Base-by-base conservation (phyloP, 2,329 filamentous ascomycete species). In the Penicillium janthinellum region DNA sequence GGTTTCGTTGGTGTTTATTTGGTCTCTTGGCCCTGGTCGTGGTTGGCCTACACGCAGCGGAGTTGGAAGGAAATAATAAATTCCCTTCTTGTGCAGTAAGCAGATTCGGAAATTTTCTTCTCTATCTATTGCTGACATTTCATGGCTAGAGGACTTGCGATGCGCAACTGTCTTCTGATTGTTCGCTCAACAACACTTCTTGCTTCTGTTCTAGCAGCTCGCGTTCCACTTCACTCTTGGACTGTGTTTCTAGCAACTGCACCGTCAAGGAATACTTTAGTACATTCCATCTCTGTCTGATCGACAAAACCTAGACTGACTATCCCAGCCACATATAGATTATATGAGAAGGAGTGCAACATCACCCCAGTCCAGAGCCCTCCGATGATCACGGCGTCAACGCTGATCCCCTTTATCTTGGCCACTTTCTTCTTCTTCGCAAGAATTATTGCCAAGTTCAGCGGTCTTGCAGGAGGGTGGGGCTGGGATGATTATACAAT, bases 401-500 rank as follows among this genome's bases (percentile, higher is more conserved):
- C 65, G 5, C 11, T 66, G n/a, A 14, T 60, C 4, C 64, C 64
- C 50, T 51, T 65, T 10, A 59, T 67, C 20, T 48, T 67, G 31
- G 62, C 60, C 1, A 55, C 60, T 5, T 53, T 65, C 15, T 62
- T 67, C 49, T 67, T 67, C 25, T 5, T 60, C 8, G 28, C 44
- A 2, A 60, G 65, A 49, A 59, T 67, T 1, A 14, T 60, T 15
- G 62, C 64, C 17, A 67, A 66, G 50, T 28, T 38, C 17, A 45
- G 31, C 5, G 59, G 57, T 12, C 63, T 67, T 17, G 64, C 54
- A n/a, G 64, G 62, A 4, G 64, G 61, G 17, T 67, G 64, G 64
- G 64, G 65, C 34, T 57, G 42, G 50, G 64, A 67, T 54, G 62
- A 67, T 45, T 67, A 62, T 41, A 66, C 64, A 11, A 64, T 67